Percentiles rank a stretch among this genome's conserved stretches.
These are phyloP conservation scores for Corynascus novoguineensis DNA, from an alignment of 495 filamentous ascomycete genomes.

Conservation along the genomic window DNA sequence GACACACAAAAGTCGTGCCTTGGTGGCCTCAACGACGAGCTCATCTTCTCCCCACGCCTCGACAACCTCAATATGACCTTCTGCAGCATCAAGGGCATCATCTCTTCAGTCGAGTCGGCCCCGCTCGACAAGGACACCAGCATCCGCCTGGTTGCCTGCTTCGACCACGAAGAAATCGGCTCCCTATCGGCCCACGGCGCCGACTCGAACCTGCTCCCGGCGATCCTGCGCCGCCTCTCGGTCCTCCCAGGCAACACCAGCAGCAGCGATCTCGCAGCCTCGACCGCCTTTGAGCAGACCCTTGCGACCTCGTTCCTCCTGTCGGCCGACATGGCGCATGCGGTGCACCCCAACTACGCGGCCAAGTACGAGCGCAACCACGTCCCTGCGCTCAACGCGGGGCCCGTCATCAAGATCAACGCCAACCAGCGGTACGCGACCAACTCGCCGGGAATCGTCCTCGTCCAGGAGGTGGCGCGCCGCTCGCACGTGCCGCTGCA, in stretches of 20 bases:
- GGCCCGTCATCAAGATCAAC: conserved; percentile 94
- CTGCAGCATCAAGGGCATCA: conserved; percentile 75
- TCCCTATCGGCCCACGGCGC: conserved; percentile 88
- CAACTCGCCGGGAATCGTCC: conserved; percentile 89
- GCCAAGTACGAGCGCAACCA: conserved; percentile 88
- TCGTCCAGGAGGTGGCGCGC: conserved; percentile 80
- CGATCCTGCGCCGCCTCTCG: conserved; percentile 81
- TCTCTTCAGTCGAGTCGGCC: conserved; percentile 62
- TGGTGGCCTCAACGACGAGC: conserved; percentile 85
- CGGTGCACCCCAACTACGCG: conserved; percentile 88
- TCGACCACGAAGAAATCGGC: conserved; percentile 98
- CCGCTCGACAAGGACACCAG: conserved; percentile 66
- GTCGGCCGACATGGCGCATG: conserved; percentile 96
- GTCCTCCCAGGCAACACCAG: conserved; percentile 55
- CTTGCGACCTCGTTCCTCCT: conserved; percentile 88
- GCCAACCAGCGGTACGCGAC: conserved; percentile 95
- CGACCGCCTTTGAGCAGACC: conserved; percentile 90
- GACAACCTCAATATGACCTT: conserved; percentile 96
- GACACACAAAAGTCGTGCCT: conserved; percentile 87
- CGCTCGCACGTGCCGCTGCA: conserved; percentile 72
- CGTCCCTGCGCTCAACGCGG: conserved; percentile 91
- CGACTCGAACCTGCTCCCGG: conserved; percentile 83
- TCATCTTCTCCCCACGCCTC: conserved; percentile 87
- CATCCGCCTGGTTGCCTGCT: conserved; percentile 85
- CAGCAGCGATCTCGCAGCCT: conserved; percentile 38